These are phyloP conservation scores for Thelonectria olida DNA, from an alignment of 2,329 filamentous ascomycete genomes.

Conservation along the genomic window DNA sequence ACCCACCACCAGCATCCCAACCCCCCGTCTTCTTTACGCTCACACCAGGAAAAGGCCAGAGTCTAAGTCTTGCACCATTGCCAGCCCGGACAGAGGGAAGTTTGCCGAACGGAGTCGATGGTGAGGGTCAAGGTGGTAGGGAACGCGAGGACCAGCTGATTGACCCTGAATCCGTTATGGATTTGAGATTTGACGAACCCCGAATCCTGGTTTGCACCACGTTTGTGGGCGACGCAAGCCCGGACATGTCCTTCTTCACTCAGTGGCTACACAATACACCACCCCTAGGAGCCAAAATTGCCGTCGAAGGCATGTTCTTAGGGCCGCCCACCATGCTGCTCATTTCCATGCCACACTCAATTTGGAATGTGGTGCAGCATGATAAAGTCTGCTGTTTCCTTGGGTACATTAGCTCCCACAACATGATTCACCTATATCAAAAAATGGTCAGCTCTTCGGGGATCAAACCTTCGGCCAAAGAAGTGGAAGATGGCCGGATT, in stretches of 20 bases:
- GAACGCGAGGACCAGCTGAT: conserved; percentile 53
- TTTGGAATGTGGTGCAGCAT: conserved; percentile 72
- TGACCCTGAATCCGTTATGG: conserved; percentile 58
- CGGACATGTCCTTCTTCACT: conserved; percentile 73
- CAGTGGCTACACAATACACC: conserved; percentile 72
- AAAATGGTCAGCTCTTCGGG: conserved; percentile 60
- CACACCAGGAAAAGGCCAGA: conserved; percentile 62
- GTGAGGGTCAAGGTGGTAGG: conserved; percentile 33
- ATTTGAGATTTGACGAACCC: conserved; percentile 69
- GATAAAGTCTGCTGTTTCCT: conserved; percentile 74
- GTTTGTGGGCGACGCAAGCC: conserved; percentile 71
- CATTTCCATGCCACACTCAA: conserved; percentile 70
- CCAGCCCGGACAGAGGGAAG: conserved; percentile 42
- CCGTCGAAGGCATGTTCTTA: conserved; percentile 74
- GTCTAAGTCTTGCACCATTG: conserved; percentile 62
- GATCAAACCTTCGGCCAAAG: conserved; percentile 57
- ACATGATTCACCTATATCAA: conserved; percentile 72
- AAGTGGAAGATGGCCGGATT: conserved; percentile 66
- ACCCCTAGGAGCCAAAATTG: conserved; percentile 64
- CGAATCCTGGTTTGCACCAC: conserved; percentile 74
- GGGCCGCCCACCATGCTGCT: conserved; percentile 73
- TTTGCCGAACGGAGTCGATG: conserved; percentile 41
- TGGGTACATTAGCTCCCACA: conserved; percentile 72
- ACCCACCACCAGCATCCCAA: conserved; percentile 45
- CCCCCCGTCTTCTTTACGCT: conserved; percentile 65